Evolutionary conservation across 495 filamentous ascomycete genomes (phyloP), one percentile per base, ranked within the genome.

Genomic region (Hypoxylon cercidicola): DNA sequence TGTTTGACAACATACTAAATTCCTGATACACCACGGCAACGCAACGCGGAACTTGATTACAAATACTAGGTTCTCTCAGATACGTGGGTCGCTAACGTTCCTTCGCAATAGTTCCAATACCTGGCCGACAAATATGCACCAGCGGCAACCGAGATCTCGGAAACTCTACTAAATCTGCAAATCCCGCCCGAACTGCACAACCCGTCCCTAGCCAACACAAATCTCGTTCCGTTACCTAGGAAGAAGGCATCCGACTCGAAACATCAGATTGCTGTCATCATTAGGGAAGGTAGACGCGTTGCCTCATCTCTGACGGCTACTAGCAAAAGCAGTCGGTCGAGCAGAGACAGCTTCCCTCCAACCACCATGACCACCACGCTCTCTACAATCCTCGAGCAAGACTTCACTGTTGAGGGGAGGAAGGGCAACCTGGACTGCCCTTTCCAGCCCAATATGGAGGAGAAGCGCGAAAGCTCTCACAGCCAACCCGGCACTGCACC

Each of bases 351-450:
- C 32, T 69, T 76, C 49, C 73, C 79, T 58, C 77, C 78, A 62
- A 69, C 66, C 50, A 76, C 68, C 10, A 71, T 78, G 69, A 84
- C 84, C 3, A 76, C 79, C 37, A n/a, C n/a, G n/a, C 74, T 83
- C 59, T 80, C 83, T 30, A 85, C 83, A 13, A 80, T 82, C 1
- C 74, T 89, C 49, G 87, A 90, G 72, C 81, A 85, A 60, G 87
- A 90, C 66, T 90, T 89, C 62, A 90, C 87, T 4, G 82, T 87
- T 15, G 69, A 80, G 46, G 87, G 87, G 37, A 87, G 81, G 68
- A 86, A 86, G 44, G 83, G 87, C 49, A 76, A 74, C n/a, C 71
- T 89, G 16, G 78, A 81, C 16, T 90, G 88, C 73, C 88, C 88
- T 12, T 89, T 89, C 10, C 66, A 56, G 19, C 57, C 63, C 35